Evolutionary conservation across 108 stramenopile genomes (phyloP).

Genomic region (Nitzschia sp.): DNA sequence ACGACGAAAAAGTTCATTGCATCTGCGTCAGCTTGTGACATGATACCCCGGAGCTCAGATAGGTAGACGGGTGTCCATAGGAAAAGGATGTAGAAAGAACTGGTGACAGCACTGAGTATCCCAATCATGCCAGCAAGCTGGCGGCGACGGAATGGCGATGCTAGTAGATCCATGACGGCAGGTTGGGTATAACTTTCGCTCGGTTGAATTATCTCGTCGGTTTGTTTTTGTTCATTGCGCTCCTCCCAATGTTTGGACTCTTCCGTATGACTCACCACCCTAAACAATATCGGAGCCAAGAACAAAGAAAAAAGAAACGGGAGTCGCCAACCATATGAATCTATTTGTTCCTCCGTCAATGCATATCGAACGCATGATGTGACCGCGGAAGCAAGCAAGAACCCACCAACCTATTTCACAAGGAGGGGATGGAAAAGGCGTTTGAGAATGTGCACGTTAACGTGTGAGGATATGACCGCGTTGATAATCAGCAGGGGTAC

Average conservation of each 20-base stretch:
- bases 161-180: conserved; percentile 52
- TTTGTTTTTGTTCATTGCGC: conserved; percentile 44
- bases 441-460: too few relatives aligned
- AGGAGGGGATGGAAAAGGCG: not conserved
- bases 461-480: not conserved
- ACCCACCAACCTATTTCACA: conserved; percentile 55
- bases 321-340: conserved; percentile 77
- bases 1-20: conserved; percentile 61
- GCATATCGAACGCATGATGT: conserved; percentile 54
- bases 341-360: conserved; percentile 59
- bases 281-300: conserved; percentile 54
- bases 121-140: conserved; percentile 63
- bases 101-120: conserved; percentile 42
- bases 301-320: conserved; percentile 70
- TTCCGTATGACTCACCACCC: conserved; percentile 53
- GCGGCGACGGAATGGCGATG: conserved; percentile 57
- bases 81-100: conserved; percentile 62
- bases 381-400: conserved; percentile 59
- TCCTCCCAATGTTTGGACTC: conserved; percentile 65
- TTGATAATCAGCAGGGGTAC: not conserved
- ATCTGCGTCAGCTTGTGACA: conserved; percentile 58
- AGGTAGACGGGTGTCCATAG: conserved; percentile 67
- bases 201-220: conserved; percentile 47
- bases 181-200: conserved; percentile 29
- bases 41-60: conserved; percentile 53